phyloP scores from a whole-genome alignment of 345 rosid species.

The sweet orange (Citrus sinensis) region DVS_A1.0 CM039165.1:35910001-35910500 shows the following conservation, averaged over 20 bases:
- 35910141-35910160: background rate
- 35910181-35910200: background rate
- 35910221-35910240: background rate
- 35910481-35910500: conserved; percentile 94
- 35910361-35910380: background rate
- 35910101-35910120: background rate
- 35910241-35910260: background rate
- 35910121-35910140: background rate
- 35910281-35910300: background rate
- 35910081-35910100: conserved; percentile 31
- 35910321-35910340: background rate
- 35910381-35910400: conserved; percentile 42
- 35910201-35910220: background rate
- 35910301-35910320: background rate
- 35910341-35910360: background rate
- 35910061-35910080: conserved; percentile 94
- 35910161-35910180: background rate
- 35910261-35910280: background rate
- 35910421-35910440: conserved; percentile 92
- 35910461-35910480: conserved; percentile 73
- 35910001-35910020: background rate
- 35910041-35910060: conserved; percentile 86
- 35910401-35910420: conserved; percentile 54
- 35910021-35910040: conserved; percentile 38
- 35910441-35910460: conserved; percentile 77